These are phyloP conservation scores for Pyrenophora graminea DNA, from an alignment of 2,329 filamentous ascomycete species.

Conservation along the genomic window DNA sequence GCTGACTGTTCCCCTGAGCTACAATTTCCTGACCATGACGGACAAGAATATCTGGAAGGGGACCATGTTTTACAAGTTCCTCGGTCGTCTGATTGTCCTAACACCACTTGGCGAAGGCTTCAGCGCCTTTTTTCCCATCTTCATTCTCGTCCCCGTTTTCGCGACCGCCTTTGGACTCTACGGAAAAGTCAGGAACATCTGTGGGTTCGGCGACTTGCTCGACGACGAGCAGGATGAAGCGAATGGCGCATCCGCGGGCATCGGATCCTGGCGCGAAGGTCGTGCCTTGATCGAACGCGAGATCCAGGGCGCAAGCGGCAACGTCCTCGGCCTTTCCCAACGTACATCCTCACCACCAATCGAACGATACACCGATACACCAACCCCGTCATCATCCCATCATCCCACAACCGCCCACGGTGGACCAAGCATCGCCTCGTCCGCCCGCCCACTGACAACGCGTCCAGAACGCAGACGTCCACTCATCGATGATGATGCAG, in stretches of 20 bases:
- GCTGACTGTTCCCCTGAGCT: conserved; percentile 87
- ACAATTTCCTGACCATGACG: conserved; percentile 95
- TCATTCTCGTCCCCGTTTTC: conserved; percentile 82
- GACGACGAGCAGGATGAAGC: conserved; percentile 73
- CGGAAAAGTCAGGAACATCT: conserved; percentile 72
- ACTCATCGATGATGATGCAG: conserved; percentile 59
- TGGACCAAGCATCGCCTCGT: conserved; percentile 12
- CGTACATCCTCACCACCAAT: conserved; percentile 21
- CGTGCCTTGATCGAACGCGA: conserved; percentile 88
- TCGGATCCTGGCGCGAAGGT: conserved; percentile 88
- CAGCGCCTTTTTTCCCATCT: conserved; percentile 83
- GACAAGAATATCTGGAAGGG: conserved; percentile 71
- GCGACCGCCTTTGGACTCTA: conserved; percentile 91
- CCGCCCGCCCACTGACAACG: conserved; percentile 4
- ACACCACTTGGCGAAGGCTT: conserved; percentile 83
- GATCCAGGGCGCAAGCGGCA: conserved; percentile 52
- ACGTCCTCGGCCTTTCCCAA: conserved; percentile 37
- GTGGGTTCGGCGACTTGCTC: conserved; percentile 79
- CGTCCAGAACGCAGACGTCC: conserved; percentile 26
- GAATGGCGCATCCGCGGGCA: conserved; percentile 65
- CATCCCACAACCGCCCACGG: neutral
- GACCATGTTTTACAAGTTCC: conserved; percentile 85
- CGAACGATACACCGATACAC: conserved; percentile 33
- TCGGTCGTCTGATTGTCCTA: conserved; percentile 81
- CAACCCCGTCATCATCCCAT: conserved; percentile 11